Conservation (phyloP, 257 asterid genomes). For the Penstemon barbatus region DNA sequence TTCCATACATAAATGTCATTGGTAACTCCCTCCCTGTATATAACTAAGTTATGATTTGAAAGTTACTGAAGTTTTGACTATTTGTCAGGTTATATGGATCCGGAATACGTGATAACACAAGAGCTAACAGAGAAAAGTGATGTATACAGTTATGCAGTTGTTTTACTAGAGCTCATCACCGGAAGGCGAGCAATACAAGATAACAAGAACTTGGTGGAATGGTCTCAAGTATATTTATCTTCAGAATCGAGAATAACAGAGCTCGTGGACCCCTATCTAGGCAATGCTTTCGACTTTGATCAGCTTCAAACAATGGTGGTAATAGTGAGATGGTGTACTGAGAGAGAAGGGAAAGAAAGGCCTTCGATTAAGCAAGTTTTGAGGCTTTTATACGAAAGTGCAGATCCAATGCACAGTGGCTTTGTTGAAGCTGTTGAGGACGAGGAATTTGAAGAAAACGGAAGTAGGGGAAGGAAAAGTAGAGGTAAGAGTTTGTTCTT, state of each 20-base stretch:
- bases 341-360: constrained; percentile 72
- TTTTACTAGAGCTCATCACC: constrained; percentile 69
- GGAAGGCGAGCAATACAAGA: constrained; percentile 81
- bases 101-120: constrained; percentile 75
- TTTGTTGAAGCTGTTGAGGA: constrained; percentile 77
- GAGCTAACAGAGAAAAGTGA: constrained; percentile 96
- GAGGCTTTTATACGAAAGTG: constrained; percentile 76
- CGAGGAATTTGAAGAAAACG: constrained; percentile 49
- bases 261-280: constrained; percentile 69
- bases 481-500: constrained; percentile 48
- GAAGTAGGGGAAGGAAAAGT: constrained; percentile 55
- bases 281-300: constrained; percentile 65
- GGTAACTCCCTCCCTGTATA: no score
- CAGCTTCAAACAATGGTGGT: constrained; percentile 67
- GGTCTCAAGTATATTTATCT: constrained; percentile 56
- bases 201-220: constrained; percentile 77
- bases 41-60: no score
- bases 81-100: constrained; percentile 83
- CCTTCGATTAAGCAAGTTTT: constrained; percentile 92
- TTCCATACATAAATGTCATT: no score
- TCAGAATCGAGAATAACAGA: constrained; percentile 58
- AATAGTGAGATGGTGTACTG: constrained; percentile 74
- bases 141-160: constrained; percentile 81
- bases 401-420: constrained; percentile 68
- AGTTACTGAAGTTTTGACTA: no score